Base-by-base conservation (phyloP, 2,329 filamentous ascomycete genomes). In the Fusarium caatingaense region DNA sequence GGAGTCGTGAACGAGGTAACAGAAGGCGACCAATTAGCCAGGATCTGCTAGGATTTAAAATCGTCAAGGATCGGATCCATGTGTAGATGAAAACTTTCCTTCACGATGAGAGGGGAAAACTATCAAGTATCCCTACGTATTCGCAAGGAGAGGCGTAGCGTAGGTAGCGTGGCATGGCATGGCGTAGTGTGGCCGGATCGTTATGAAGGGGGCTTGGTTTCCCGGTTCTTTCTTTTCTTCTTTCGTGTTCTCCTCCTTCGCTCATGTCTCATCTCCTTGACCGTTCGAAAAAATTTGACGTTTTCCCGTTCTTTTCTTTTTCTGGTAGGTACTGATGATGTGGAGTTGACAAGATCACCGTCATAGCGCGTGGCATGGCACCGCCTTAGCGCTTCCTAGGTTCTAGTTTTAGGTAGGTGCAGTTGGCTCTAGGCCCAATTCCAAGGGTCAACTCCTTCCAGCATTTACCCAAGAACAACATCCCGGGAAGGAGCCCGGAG, bases 331-430 rank as follows among this genome's bases (percentile, higher is more conserved):
- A 49, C 47, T 53, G 23, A 34, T 32, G 23, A 59, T 57, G 67
- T 71, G 56, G 58, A 68, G 47, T 57, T 69, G 16, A 56, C 37
- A 47, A 48, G 64, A 71, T 71, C 63, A 71, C 40, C 60, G 32
- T 60, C 50, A 56, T 59, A 34, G 21, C 50, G 34, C 34, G 20
- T 48, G 30, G 23, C 21, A 55, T 46, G n/a, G 49, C 18, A 41
- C 7, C 20, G 21, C 16, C 21, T 18, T 53, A 42, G 34, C 49
- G 49, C 49, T 44, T 16, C 41, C 41, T 44, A n/a, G 18, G 34
- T 37, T n/a, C 34, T 37, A 11, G 18, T 37, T 37, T 12, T 37
- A n/a, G 18, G 34, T 37, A 37, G 34, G 34, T 37, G 34, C 21
- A 44, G 41, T 53, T 23, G 20, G 23, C 21, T 53, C 34, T 41